Percentiles rank a stretch among this genome's conserved stretches.
These are phyloP conservation scores for Styphnolobium japonicum DNA, from an alignment of 306 rosid genomes.

Conservation along the genomic window DNA sequence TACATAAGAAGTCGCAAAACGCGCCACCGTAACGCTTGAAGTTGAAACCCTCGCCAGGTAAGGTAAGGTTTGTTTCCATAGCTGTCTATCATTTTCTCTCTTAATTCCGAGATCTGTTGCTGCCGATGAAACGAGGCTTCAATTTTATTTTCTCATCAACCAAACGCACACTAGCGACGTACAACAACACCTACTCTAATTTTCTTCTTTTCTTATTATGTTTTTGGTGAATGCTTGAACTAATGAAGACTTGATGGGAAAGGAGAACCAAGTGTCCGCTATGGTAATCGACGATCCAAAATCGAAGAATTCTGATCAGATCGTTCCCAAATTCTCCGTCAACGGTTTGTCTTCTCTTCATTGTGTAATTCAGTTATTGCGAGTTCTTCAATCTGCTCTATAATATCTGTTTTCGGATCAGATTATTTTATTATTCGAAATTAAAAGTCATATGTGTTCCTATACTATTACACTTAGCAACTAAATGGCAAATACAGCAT, in stretches of 20 bases:
- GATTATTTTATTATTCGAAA: not conserved
- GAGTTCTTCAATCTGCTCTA: not conserved
- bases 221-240: conserved; percentile 7
- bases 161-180: not conserved
- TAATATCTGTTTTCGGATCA: no score
- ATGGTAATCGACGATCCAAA: conserved; percentile 80
- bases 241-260: conserved; percentile 38
- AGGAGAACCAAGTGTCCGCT: conserved; percentile 51
- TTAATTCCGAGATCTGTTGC: conserved; percentile 15
- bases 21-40: no score
- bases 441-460: not conserved
- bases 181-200: not conserved
- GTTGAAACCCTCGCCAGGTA: conserved; percentile 7
- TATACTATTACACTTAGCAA: not conserved
- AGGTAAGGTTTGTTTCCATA: no score
- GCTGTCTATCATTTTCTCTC: not conserved
- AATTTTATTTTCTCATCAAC: not conserved
- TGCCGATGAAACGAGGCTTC: not conserved
- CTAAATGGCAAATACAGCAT: not conserved
- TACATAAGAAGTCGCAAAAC: no score
- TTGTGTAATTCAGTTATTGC: not conserved
- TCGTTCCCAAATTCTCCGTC: conserved; percentile 67
- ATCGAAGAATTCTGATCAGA: conserved; percentile 53
- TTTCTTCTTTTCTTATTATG: not conserved
- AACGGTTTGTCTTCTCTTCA: conserved; percentile 49